Evolutionary conservation across 495 filamentous ascomycete genomes (phyloP).

Genomic region (Talaromyces thailandensis): DNA sequence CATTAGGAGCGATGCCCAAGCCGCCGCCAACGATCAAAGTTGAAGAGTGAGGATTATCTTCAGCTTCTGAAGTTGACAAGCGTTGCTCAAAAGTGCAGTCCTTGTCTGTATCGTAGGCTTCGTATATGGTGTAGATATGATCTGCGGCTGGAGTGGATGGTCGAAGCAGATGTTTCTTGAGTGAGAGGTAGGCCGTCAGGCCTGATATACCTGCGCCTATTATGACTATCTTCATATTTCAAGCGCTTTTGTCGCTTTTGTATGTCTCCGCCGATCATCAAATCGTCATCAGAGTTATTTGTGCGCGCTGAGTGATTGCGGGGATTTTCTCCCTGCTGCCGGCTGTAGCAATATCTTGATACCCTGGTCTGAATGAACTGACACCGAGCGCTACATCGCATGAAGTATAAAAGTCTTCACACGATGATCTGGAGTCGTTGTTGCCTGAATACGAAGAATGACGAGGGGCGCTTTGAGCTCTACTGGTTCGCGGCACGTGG

Average conservation of each 20-base stretch:
- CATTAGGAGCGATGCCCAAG: conserved; percentile 41
- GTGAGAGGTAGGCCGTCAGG: conserved; percentile 35
- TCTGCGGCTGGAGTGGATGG: conserved; percentile 9
- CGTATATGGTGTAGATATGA: conserved; percentile 28
- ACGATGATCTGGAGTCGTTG: neutral
- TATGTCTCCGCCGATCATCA: neutral
- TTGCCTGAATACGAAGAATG: neutral
- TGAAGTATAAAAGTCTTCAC: neutral
- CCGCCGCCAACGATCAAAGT: conserved; percentile 40
- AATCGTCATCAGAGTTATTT: neutral
- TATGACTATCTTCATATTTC: conserved; percentile 44
- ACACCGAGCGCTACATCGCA: neutral
- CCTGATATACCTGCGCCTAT: conserved; percentile 45
- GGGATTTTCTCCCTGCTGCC: neutral
- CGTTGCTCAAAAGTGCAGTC: conserved; percentile 12
- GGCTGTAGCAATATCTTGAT: neutral
- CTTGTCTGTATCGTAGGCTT: conserved; percentile 24
- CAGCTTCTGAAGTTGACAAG: neutral
- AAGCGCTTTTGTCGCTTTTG: neutral
- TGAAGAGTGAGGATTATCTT: conserved; percentile 12
- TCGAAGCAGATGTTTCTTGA: conserved; percentile 37
- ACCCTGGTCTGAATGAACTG: neutral
- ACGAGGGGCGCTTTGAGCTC: neutral
- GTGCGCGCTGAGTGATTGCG: neutral
- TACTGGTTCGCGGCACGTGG: neutral